Evolutionary conservation across 2,329 filamentous ascomycete genomes (phyloP), one percentile per base, ranked within the genome.

Genomic region (Arthrobotrys conoides): DNA sequence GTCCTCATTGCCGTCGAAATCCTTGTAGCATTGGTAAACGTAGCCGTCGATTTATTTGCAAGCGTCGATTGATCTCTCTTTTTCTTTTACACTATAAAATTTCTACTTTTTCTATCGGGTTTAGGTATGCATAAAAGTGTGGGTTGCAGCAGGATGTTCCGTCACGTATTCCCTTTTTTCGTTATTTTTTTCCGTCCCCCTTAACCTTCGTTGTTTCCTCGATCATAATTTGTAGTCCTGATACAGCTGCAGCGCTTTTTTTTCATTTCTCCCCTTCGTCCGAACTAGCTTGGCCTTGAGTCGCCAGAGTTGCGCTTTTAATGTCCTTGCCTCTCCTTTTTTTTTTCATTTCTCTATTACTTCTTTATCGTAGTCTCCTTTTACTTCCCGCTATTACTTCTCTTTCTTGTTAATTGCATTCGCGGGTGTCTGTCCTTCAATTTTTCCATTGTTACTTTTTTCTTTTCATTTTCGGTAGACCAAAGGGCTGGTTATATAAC

Each of bases 1-100:
- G 88, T 98, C 22, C 90, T 99, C 63, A 97, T 99, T 83, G 95
- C 94, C 6, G 94, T 94, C 12, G 96, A 99, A 84, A 97, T 99
- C 80, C 86, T 98, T 9, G 94, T 99, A 38, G 94, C 94, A 0
- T 92, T 90, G n/a, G 91, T 98, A 82, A 99, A 98, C 84, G 98
- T 99, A 80, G 89, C 97, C 20, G 96, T 99, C 27, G 96, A 99
- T 85, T 83, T 98, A 81, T 80, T 82, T 44, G 82, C 82, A 6
- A 81, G 80, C 27, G 80, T 71, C 44, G 81, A 82, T 67, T 77
- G 48, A 68, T 38, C 2, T 53, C 16, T 9, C 24, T 6, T 38
- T 48, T 76, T 53, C 3, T 51, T 48, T 65, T 46, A 6, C n/a
- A 33, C 14, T 10, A 22, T 24, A 16, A 5, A n/a, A 9, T 20